Conservation (phyloP, 2,329 filamentous ascomycete species). For the Talaromyces sp. region DNA sequence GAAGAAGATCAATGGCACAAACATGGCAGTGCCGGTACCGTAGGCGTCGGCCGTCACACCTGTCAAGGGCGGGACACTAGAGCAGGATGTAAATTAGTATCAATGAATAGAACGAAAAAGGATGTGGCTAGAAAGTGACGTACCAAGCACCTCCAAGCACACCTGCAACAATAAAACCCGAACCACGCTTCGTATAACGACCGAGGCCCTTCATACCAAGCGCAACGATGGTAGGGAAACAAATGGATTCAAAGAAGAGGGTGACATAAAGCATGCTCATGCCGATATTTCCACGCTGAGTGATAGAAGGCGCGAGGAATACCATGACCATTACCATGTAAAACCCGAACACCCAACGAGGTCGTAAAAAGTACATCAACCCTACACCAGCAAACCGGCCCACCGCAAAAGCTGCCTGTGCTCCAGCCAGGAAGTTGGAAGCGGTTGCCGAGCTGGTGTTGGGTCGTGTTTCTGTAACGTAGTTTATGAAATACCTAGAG, state of each 20-base stretch:
- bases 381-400: slow-evolving; percentile 67
- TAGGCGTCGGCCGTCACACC: slow-evolving; percentile 67
- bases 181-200: slow-evolving; percentile 70
- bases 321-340: slow-evolving; percentile 65
- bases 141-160: slow-evolving; percentile 66
- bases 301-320: slow-evolving; percentile 52
- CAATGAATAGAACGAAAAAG: not conserved
- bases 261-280: slow-evolving; percentile 30
- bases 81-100: not conserved
- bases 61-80: slow-evolving; percentile 58
- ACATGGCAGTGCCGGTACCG: slow-evolving; percentile 61
- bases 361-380: slow-evolving; percentile 64
- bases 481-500: slow-evolving; percentile 61
- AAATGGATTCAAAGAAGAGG: slow-evolving; percentile 34
- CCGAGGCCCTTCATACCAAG: slow-evolving; percentile 72
- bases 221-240: slow-evolving; percentile 74
- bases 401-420: slow-evolving; percentile 68
- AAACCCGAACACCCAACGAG: slow-evolving; percentile 67
- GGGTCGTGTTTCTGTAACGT: slow-evolving; percentile 59
- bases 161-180: slow-evolving; percentile 62
- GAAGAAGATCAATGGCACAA: slow-evolving; percentile 63
- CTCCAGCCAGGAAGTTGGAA: slow-evolving; percentile 69
- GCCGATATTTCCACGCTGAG: slow-evolving; percentile 42
- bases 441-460: slow-evolving; percentile 55
- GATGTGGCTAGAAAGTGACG: slow-evolving; percentile 39